Base-by-base conservation (phyloP, 495 filamentous ascomycete genomes). In the Cenococcum geophilum region DNA sequence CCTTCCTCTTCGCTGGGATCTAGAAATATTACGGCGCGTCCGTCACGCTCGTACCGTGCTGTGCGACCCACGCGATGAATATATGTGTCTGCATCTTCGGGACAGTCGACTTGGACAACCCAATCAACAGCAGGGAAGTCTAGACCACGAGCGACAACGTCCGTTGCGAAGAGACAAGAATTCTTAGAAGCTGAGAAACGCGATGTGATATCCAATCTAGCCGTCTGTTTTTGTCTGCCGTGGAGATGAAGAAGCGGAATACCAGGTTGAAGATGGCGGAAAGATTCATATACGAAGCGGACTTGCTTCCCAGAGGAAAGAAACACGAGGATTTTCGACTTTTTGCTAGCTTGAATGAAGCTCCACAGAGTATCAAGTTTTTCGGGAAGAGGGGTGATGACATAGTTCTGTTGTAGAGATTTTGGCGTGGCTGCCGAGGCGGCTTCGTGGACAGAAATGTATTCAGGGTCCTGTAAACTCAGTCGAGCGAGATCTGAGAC, bases 111-210 rank as follows among this genome's bases (percentile, higher is more conserved):
- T 69, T 98, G 93, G 49, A 97, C 86, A 10, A 98, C 93, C 91
- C 93, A 98, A 72, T 97, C 93, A 0, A 98, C 92, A 12, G 91
- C 89, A 0, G 93, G 93, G 71, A 98, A 97, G 71, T 98, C 93
- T 9, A 98, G 79, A 57, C 93, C 93, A 66, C 93, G 81, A 0
- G 93, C 93, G 36, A 91, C 89, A 34, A 98, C 89, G 71, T 98
- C 93, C 0, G 93, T 99, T 1, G 92, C 89, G 68, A 99, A 96
- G 0, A 99, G 81, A 67, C 95, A 96, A 3, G 86, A 83, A 45
- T 88, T 79, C 66, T 92, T 88, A 1, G 91, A 79, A 11, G 84
- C 77, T 0, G 88, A 82, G 70, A 96, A 99, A 42, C 84, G 83
- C 4, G 80, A 80, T 0, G 92, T 95, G 54, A 96, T 92, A 42